Conservation (phyloP, 2,329 filamentous ascomycete species). For the Lizonia empirigonia region DNA sequence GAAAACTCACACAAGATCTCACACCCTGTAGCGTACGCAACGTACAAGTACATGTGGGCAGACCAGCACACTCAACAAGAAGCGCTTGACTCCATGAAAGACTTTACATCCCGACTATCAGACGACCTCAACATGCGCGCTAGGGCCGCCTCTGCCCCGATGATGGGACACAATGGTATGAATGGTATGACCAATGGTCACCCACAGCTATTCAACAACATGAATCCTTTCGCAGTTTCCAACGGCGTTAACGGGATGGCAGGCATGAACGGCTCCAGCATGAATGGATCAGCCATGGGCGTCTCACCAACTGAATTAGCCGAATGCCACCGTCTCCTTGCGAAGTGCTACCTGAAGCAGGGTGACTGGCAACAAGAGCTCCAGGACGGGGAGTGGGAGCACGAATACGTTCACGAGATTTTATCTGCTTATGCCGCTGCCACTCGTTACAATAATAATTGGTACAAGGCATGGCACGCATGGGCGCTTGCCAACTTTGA, state of each 20-base stretch:
- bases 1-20: slow-evolving; percentile 55
- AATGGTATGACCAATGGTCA: slow-evolving; percentile 53
- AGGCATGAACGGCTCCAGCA: slow-evolving; percentile 43
- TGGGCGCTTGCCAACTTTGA: slow-evolving; percentile 99
- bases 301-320: slow-evolving; percentile 49
- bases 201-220: slow-evolving; percentile 41
- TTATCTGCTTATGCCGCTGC: slow-evolving; percentile 89
- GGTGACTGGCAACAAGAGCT: slow-evolving; percentile 93
- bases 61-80: slow-evolving; percentile 53
- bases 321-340: slow-evolving; percentile 73
- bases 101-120: slow-evolving; percentile 65
- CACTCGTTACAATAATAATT: slow-evolving; percentile 90
- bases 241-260: slow-evolving; percentile 60
- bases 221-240: slow-evolving; percentile 48
- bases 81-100: slow-evolving; percentile 62
- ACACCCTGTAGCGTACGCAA: slow-evolving; percentile 91
- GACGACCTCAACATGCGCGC: slow-evolving; percentile 60
- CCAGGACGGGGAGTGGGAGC: slow-evolving; percentile 87
- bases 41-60: slow-evolving; percentile 96
- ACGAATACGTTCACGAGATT: slow-evolving; percentile 84
- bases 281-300: slow-evolving; percentile 33
- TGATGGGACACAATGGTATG: slow-evolving; percentile 39
- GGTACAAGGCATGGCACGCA: slow-evolving; percentile 99
- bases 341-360: slow-evolving; percentile 94
- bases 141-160: slow-evolving; percentile 44